phyloP scores from a whole-genome alignment of 345 rosid species.

The Eucalyptus brandiana region DNA sequence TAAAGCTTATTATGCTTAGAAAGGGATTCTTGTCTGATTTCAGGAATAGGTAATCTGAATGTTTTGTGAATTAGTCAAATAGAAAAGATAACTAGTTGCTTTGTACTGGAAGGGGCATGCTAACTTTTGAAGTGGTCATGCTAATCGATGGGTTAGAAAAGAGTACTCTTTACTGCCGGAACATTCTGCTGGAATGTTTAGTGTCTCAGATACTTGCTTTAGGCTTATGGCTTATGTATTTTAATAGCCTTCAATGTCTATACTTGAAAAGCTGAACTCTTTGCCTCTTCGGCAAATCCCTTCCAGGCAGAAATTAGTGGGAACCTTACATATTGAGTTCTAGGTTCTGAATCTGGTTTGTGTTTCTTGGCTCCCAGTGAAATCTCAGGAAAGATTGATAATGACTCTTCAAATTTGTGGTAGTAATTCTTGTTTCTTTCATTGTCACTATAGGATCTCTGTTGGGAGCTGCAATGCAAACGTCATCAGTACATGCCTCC shows the following conservation, averaged over 20 bases:
- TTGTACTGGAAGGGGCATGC: background rate
- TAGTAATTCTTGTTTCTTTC: background rate
- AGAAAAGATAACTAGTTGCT: background rate
- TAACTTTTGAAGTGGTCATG: background rate
- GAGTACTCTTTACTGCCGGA: background rate
- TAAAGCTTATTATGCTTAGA: background rate
- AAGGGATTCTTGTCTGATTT: background rate
- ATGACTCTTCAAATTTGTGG: background rate
- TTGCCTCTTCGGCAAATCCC: background rate
- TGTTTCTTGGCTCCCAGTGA: background rate
- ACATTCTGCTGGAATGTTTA: background rate
- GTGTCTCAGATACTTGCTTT: background rate
- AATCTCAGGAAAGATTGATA: background rate
- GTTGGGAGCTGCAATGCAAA: slow-evolving; percentile 69
- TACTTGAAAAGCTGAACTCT: background rate
- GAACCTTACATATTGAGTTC: background rate
- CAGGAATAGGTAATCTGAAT: background rate
- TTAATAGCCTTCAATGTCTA: background rate
- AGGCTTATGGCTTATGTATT: background rate
- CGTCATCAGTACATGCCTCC: slow-evolving; percentile 61
- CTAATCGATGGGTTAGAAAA: background rate
- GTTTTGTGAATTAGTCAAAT: background rate
- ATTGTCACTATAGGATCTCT: slow-evolving; percentile 47
- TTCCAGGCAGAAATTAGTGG: background rate
- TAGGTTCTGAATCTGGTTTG: background rate